Conservation (phyloP, 306 rosid genomes). For the Vachellia pachyceras region DNA sequence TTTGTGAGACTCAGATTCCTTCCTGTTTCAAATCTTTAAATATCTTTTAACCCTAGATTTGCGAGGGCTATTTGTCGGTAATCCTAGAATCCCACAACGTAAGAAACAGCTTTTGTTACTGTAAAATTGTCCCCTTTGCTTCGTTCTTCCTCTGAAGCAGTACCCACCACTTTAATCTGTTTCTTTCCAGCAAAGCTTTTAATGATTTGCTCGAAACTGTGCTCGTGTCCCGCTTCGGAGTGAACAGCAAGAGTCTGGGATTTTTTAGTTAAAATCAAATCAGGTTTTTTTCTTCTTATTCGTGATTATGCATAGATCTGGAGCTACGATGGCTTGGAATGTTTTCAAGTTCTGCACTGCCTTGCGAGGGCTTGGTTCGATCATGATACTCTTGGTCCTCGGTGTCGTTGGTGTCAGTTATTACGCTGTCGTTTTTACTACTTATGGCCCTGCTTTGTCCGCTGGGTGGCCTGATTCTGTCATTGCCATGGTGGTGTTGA, state of each 20-base stretch:
- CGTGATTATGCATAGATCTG: conserved; percentile 95
- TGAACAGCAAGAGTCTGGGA: conserved; percentile 6
- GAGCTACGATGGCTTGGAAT: conserved; percentile 97
- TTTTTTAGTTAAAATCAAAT: conserved; percentile 36
- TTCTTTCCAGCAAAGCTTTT: conserved; percentile 18
- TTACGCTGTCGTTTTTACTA: conserved; percentile 93
- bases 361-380: conserved; percentile 94
- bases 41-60: conserved; percentile 52
- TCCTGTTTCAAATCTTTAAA: conserved; percentile 5
- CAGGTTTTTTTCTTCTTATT: conserved; percentile 12
- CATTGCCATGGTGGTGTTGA: conserved; percentile 69
- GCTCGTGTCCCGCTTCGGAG: conserved; percentile 13
- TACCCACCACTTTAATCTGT: background rate
- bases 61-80: conserved; percentile 11
- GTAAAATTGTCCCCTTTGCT: background rate
- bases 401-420: conserved; percentile 98
- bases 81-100: conserved; percentile 12
- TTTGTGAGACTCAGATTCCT: background rate
- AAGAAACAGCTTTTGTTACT: conserved; percentile 16
- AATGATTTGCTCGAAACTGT: background rate
- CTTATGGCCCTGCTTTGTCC: conserved; percentile 81
- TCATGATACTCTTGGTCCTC: conserved; percentile 94
- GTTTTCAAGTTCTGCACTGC: conserved; percentile 99
- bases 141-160: conserved; percentile 19
- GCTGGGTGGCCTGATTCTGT: conserved; percentile 73